Base-by-base conservation (phyloP, 2,329 filamentous ascomycete genomes). In the Purpureocillium lavendulum region DNA sequence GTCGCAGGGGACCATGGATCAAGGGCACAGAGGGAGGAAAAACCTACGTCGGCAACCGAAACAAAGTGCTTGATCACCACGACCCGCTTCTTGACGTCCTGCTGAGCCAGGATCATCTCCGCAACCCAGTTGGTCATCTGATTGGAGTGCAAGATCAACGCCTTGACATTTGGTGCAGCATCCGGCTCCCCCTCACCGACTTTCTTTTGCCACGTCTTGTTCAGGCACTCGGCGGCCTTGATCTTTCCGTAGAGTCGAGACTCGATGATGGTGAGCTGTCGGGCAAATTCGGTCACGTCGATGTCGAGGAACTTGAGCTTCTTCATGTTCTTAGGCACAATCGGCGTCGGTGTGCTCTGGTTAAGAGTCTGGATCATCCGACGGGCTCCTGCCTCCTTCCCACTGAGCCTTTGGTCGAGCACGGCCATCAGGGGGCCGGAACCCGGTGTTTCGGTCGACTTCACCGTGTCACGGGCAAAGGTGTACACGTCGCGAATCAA, bases 201-300 rank as follows among this genome's bases (percentile, higher is more conserved):
- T 69, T 96, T 96, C 75, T 94, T 97, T 64, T 95, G 88, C 92
- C 92, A 98, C 5, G 89, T 96, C 71, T 98, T 98, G 66, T 95
- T 96, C 45, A 98, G 69, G 59, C 90, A 97, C 61, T 98, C 92
- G 0, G 87, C 92, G 0, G 90, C 85, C 61, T 90, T 90, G 61
- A 98, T 94, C 66, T 95, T 96, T 51, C 84, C 87, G 55, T 97
- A 98, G 1, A 97, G 73, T 45, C 84, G 84, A 3, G 89, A 95
- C 62, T 98, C 92, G 47, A 97, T 94, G 48, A 98, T 92, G 0
- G 92, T 98, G 46, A 98, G 73, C 61, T 98, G 92, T 35, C 92
- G 82, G n/a, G 92, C 92, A 62, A 98, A 97, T 58, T 98, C 92
- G 0, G 84, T 86, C 0, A 88, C 81, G 57, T 98, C 92, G 51